Evolutionary conservation across 371 early-diverging fungal species (phyloP).

Genomic region (Mortierella sp.): DNA sequence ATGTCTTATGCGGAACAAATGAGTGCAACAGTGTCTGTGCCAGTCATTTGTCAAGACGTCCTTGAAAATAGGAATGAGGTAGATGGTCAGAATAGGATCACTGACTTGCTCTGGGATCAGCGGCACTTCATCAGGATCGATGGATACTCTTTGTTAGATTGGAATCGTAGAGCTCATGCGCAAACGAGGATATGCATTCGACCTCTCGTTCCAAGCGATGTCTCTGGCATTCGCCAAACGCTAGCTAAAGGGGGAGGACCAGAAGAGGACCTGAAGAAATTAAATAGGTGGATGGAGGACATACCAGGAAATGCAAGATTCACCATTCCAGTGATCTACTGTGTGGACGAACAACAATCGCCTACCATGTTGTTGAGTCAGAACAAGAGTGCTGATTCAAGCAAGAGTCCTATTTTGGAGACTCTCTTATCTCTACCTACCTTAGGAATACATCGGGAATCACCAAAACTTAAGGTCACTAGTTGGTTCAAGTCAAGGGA

Average conservation of each 20-base stretch:
- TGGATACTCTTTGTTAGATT: not conserved
- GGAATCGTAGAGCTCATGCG: not conserved
- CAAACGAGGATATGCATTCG: slow-evolving; percentile 12
- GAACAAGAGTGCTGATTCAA: not conserved
- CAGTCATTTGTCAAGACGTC: not conserved
- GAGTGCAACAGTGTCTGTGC: not conserved
- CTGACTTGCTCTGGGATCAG: slow-evolving; percentile 40
- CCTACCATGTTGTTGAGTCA: not conserved
- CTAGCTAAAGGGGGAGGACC: not conserved
- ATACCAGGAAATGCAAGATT: slow-evolving; percentile 27
- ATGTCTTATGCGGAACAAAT: slow-evolving; percentile 28
- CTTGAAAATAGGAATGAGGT: not conserved
- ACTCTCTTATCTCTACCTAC: slow-evolving; percentile 32
- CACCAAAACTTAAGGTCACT: not conserved
- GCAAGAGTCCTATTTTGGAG: not conserved
- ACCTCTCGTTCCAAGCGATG: slow-evolving; percentile 7
- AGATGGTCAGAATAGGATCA: not conserved
- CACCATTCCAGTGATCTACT: slow-evolving; percentile 26
- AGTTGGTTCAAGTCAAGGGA: slow-evolving; percentile 33
- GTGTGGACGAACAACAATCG: not conserved
- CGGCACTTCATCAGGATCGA: slow-evolving; percentile 29
- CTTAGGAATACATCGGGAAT: slow-evolving; percentile 16
- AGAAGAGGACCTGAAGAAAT: not conserved
- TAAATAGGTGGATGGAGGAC: slow-evolving; percentile 17
- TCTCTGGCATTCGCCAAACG: not conserved